These are phyloP conservation scores for Lactarius evosmus DNA, from an alignment of 768 basidiomycete genomes.

Conservation along the genomic window DNA sequence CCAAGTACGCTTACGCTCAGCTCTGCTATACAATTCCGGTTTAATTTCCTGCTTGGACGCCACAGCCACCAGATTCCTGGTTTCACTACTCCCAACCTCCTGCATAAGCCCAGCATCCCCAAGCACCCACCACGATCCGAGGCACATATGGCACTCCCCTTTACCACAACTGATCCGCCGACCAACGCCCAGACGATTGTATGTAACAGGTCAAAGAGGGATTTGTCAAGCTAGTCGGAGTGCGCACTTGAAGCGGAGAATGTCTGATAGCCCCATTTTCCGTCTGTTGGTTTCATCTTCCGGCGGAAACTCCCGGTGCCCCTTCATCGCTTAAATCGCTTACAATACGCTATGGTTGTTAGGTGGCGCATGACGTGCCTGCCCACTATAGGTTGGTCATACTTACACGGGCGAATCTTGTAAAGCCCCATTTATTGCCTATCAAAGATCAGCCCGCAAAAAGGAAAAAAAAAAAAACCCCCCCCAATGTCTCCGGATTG, in stretches of 20 bases:
- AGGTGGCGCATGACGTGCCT: not conserved
- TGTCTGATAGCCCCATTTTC: not conserved
- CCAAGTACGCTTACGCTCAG: not conserved
- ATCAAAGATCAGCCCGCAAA: too few species aligned
- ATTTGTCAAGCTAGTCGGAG: not conserved
- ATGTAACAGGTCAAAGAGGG: not conserved
- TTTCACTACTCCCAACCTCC: not conserved
- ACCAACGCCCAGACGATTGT: not conserved
- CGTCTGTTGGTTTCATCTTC: constrained; percentile 3
- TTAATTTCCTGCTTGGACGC: not conserved
- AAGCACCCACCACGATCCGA: not conserved
- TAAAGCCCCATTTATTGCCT: not conserved
- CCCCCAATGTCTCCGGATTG: not conserved
- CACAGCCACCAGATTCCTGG: too few species aligned
- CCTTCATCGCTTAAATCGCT: not conserved
- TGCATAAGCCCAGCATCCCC: not conserved
- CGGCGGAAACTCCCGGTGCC: not conserved
- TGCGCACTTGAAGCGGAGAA: not conserved
- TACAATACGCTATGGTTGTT: not conserved
- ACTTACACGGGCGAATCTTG: not conserved
- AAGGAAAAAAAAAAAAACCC: not conserved
- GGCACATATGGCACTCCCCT: not conserved
- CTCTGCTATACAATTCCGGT: not conserved
- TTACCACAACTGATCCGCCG: not conserved
- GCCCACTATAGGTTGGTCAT: not conserved